Evolutionary conservation across 768 basidiomycete genomes (phyloP), one percentile per base, ranked within the genome.

Genomic region (Rhodotorula graminis): DNA sequence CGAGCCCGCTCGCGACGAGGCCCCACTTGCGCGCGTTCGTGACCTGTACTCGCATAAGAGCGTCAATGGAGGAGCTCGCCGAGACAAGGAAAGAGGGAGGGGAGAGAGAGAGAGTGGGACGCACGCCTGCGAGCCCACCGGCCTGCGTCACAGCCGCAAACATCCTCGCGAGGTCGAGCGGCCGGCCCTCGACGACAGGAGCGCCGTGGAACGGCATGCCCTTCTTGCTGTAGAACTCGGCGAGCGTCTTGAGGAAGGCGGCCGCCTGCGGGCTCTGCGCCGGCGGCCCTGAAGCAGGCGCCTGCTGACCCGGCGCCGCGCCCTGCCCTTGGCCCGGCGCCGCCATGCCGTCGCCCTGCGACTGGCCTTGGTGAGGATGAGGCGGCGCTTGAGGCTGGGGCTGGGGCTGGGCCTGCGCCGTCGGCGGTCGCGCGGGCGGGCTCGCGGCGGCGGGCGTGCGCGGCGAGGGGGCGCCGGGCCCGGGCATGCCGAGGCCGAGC

Each of bases 401-500:
- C 37, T 37, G 37, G 8, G 44, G 18, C 44, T 31, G 23, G 33
- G 47, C 19, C 33, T 46, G 29, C 27, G 16, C 19, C 33, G 57
- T 21, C 3, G 16, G 3, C 1, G 21, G 57, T 8, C 21, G 33
- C 55, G 56, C 23, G 7, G 56, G 21, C 40, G 59, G 15, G 9
- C 33, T 31, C 33, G n/a, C 31, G 42, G 61, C 19, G 15, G 62
- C 11, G 11, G 65, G 12, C 5, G 44, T 14, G 11, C 44, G 14
- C 14, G 44, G 29, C 27, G 61, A 7, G 2, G 37, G 56, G 1
- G 52, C 53, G 9, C 67, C 53, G 9, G 72, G n/a, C 25, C 65
- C 37, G 2, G 74, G 74, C 47, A 67, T 46, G 2, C 74, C 74
- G 5, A 67, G 49, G 18, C 71, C 74, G 25, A 76, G 59, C 57